These are phyloP conservation scores for Quercus lobata DNA, from an alignment of 331 rosid species.

Conservation along the genomic window DNA sequence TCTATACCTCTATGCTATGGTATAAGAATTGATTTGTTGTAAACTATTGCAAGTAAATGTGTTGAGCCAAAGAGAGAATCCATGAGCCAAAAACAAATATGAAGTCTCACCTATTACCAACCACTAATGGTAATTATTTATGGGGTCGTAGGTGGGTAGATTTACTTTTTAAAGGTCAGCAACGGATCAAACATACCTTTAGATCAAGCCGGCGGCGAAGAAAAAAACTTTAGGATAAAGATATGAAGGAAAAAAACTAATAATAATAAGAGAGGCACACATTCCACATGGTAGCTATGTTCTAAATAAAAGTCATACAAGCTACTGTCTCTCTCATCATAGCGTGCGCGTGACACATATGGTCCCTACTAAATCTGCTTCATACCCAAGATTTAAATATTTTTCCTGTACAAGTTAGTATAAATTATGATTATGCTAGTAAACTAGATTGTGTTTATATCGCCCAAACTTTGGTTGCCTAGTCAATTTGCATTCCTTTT, in stretches of 20 bases:
- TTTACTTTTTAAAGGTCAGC: neutral
- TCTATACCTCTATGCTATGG: no score
- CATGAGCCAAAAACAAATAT: no score
- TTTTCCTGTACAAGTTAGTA: neutral
- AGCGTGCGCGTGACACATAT: slow-evolving; percentile 7
- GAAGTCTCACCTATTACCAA: no score
- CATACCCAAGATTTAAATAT: neutral
- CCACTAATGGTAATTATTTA: no score
- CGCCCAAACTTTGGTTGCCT: neutral
- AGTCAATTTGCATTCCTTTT: slow-evolving; percentile 1
- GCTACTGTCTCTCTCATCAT: neutral
- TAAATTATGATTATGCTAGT: neutral
- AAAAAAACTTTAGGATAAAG: no score
- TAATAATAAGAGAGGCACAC: neutral
- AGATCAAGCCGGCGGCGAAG: neutral
- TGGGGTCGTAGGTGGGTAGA: neutral
- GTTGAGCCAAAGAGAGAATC: no score
- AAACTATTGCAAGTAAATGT: no score
- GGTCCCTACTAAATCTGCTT: no score
- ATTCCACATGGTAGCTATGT: neutral
- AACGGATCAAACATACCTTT: neutral
- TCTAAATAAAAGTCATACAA: neutral
- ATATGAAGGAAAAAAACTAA: no score
- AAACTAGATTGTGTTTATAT: neutral
- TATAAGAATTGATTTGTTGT: no score